Conservation (phyloP, 371 early-diverging fungal species). For the Mucor velutinosus region DNA sequence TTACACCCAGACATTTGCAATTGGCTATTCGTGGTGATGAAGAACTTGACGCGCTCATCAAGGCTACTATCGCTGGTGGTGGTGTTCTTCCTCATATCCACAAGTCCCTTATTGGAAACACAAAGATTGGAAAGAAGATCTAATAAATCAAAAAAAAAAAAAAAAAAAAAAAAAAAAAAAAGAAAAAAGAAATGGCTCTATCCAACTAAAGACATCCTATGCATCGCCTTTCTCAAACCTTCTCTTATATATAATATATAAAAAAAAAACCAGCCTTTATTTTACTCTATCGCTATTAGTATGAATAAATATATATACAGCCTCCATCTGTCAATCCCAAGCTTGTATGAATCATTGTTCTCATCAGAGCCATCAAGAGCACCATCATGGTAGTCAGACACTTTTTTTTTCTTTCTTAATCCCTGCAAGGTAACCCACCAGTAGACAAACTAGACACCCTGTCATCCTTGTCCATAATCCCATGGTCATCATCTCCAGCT, state of each 20-base stretch:
- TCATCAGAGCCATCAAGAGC: background rate
- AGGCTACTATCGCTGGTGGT: conserved; percentile 91
- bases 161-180: background rate
- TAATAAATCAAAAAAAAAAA: conserved; percentile 12
- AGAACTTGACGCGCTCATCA: conserved; percentile 85
- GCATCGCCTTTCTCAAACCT: background rate
- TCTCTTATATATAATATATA: background rate
- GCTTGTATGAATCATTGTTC: background rate
- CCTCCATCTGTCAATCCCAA: background rate
- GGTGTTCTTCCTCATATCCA: conserved; percentile 83
- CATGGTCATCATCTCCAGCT: background rate
- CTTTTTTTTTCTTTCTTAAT: background rate
- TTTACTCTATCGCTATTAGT: background rate
- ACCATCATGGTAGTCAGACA: background rate
- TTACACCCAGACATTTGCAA: conserved; percentile 89
- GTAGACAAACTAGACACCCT: no score
- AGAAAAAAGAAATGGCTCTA: background rate
- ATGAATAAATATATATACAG: background rate
- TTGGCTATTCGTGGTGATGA: conserved; percentile 92
- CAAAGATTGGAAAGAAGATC: conserved; percentile 57
- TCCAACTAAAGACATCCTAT: background rate
- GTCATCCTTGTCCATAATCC: no score
- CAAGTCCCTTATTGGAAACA: conserved; percentile 68
- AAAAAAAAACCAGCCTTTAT: background rate
- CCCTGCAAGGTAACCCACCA: no score